Evolutionary conservation across 768 basidiomycete genomes (phyloP).

Genomic region (Pulveroboletus sp.): DNA sequence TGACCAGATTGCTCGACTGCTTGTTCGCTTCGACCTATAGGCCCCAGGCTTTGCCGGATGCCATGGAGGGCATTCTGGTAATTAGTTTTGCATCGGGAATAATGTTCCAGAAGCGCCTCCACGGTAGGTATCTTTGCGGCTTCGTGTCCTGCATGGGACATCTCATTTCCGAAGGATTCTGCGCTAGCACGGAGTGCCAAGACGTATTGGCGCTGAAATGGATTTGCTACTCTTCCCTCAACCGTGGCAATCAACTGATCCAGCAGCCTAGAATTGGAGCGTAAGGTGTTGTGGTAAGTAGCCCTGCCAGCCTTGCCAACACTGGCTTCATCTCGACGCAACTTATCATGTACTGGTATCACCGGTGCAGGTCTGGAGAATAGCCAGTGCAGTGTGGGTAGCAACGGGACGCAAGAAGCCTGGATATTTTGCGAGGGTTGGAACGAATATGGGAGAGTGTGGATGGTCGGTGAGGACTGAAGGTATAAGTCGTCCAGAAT

Average conservation of each 20-base stretch:
- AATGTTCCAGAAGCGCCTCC: background rate
- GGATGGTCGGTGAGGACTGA: background rate
- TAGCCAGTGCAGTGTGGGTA: background rate
- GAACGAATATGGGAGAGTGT: background rate
- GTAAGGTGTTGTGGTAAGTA: background rate
- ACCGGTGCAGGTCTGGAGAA: constrained; percentile 6
- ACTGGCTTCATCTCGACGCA: background rate
- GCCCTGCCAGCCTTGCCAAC: background rate
- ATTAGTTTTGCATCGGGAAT: background rate
- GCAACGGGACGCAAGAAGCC: background rate
- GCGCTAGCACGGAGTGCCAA: background rate
- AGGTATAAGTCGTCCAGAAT: background rate
- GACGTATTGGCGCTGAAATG: background rate
- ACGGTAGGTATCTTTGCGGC: background rate
- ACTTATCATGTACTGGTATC: background rate
- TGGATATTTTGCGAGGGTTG: background rate
- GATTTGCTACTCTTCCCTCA: background rate
- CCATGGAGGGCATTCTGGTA: background rate
- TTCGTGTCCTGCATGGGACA: background rate
- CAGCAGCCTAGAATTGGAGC: background rate
- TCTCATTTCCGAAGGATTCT: background rate
- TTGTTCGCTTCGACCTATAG: background rate
- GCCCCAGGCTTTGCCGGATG: background rate
- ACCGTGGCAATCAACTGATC: background rate
- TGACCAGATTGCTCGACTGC: constrained; percentile 13